Conservation (phyloP, 2,329 filamentous ascomycete genomes). For the Aspergillus sp. region DNA sequence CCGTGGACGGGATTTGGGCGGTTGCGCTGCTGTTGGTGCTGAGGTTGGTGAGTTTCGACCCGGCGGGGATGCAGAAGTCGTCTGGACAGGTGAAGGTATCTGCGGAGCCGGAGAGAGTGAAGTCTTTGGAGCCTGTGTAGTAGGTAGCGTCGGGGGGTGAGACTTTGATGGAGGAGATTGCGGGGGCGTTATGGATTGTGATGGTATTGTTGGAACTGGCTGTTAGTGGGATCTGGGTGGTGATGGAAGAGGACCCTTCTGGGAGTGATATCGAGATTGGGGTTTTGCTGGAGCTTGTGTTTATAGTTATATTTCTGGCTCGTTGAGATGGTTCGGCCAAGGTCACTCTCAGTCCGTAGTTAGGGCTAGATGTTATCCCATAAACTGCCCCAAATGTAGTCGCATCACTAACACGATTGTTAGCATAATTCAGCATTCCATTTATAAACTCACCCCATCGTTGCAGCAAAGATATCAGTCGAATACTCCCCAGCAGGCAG, state of each 20-base stretch:
- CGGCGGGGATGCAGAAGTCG: constrained; percentile 44
- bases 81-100: constrained; percentile 33
- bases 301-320: constrained; percentile 5
- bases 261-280: not conserved
- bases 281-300: not conserved
- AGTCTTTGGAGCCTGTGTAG: constrained; percentile 39
- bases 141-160: constrained; percentile 33
- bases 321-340: constrained; percentile 4
- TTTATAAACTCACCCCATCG: constrained; percentile 15
- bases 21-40: constrained; percentile 29
- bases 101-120: constrained; percentile 39
- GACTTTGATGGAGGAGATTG: constrained; percentile 24
- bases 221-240: constrained; percentile 18
- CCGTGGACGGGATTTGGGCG: constrained; percentile 38
- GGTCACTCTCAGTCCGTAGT: constrained; percentile 21
- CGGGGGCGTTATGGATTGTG: constrained; percentile 16
- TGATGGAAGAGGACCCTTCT: not conserved
- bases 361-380: constrained; percentile 28
- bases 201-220: constrained; percentile 28
- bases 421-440: not conserved
- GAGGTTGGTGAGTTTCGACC: constrained; percentile 46
- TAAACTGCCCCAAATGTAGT: constrained; percentile 25
- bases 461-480: constrained; percentile 13
- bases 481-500: constrained; percentile 23
- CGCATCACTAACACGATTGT: not conserved